A percentile compares a stretch with the other conserved stretches of the same genome.
Evolutionary conservation across 257 asterid genomes (phyloP).

Genomic region (Gentiana macrophylla): DNA sequence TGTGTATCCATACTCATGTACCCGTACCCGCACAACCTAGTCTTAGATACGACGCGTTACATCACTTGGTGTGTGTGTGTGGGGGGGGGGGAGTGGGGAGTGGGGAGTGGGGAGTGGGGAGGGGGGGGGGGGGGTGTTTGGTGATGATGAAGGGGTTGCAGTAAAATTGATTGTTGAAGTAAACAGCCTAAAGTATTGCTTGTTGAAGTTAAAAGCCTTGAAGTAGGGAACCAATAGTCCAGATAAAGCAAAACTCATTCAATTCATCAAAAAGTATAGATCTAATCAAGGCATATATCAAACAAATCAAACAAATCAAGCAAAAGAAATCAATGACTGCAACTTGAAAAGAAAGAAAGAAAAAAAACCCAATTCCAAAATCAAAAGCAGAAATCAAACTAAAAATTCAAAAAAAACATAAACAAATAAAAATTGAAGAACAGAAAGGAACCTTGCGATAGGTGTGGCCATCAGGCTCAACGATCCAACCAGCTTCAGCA

Average conservation of each 20-base stretch:
- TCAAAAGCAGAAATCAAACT: background rate
- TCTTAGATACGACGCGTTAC: no score
- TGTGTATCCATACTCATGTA: no score
- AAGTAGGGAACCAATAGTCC: slow-evolving; percentile 1
- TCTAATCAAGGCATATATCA: slow-evolving; percentile 18
- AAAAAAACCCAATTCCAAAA: slow-evolving; percentile 1
- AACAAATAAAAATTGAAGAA: background rate
- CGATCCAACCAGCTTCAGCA: slow-evolving; percentile 92
- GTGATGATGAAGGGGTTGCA: background rate
- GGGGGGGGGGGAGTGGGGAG: no score
- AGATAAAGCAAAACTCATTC: slow-evolving; percentile 17
- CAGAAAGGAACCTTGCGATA: slow-evolving; percentile 58
- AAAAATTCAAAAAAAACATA: background rate
- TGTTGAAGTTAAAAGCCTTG: no score
- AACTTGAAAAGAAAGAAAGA: background rate
- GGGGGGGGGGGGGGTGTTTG: background rate
- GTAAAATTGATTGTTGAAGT: slow-evolving; percentile 1
- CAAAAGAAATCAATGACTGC: background rate
- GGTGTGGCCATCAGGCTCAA: slow-evolving; percentile 93
- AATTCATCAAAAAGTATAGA: slow-evolving; percentile 26
- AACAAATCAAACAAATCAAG: slow-evolving; percentile 7
- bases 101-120: no score
- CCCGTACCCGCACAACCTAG: no score
- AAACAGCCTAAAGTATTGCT: background rate
- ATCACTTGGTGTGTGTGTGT: no score